Evolutionary conservation across 1,284 basidiomycete species (phyloP), one percentile per base, ranked within the genome.

Genomic region (Anthracocystis setariae): DNA sequence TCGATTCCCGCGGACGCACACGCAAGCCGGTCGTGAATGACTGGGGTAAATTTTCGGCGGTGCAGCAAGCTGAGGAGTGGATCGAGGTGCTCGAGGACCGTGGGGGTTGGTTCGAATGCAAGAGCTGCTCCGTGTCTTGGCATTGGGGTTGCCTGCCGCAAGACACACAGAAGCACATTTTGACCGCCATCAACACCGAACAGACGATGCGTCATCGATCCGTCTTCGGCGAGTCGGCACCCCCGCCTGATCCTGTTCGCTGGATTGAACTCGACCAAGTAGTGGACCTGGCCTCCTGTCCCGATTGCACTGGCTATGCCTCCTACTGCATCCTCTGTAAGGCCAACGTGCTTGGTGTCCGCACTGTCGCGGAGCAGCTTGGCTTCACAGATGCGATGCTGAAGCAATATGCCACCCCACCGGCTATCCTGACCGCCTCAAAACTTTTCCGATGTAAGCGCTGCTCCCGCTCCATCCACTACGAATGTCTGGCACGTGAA

Each of bases 51-150:
- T 40, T 54, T 10, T 51, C 59, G 3, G 39, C 74, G 3, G 59
- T 65, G 7, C 66, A 70, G 37, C 42, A 47, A 3, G 42, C 68
- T 20, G 50, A 67, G 12, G 70, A 73, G 39, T 64, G 64, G 67
- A 40, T 60, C 45, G 60, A 64, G 38, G 35, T 59, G 42, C 59
- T 77, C 49, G 57, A 70, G 20, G 54, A 67, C 21, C 56, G 52
- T n/a, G 75, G 58, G 18, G 75, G 73, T 25, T 77, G 75, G 75
- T 55, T 77, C 46, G 51, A 67, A 23, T 77, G 75, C 51, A 58
- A 55, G 27, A 66, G 57, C 0, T 77, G 75, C 55, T 56, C 66
- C 21, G 68, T 65, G 20, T 54, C 65, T 9, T 70, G 61, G 57
- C 75, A 77, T 44, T 74, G 69, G 65, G 73, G 66, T 47, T 77